phyloP scores from a whole-genome alignment of 148 eudicot genomes.

The Chenopodium berlandieri region DNA sequence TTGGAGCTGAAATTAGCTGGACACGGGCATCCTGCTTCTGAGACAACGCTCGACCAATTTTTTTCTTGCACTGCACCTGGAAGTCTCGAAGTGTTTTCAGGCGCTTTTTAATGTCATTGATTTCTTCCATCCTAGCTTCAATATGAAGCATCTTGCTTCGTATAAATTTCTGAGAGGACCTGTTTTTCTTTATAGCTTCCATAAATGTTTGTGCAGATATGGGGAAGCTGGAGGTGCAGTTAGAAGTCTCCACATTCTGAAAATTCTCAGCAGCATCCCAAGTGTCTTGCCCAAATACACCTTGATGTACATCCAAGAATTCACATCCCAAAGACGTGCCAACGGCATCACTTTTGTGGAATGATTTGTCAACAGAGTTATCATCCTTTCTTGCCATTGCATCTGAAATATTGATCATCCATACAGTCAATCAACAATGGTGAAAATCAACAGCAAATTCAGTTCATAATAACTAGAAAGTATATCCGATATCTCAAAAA shows the following conservation, averaged over 20 bases:
- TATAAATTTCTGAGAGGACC: slow-evolving; percentile 72
- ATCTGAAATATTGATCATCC: slow-evolving; percentile 11
- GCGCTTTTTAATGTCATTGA: slow-evolving; percentile 50
- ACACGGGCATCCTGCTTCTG: slow-evolving; percentile 74
- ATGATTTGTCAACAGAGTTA: slow-evolving; percentile 3
- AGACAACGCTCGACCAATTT: slow-evolving; percentile 53
- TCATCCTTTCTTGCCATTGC: slow-evolving; percentile 9
- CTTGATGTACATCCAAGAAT: slow-evolving; percentile 33
- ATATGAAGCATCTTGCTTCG: slow-evolving; percentile 62
- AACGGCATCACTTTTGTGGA: slow-evolving; percentile 37
- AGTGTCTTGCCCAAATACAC: slow-evolving; percentile 40
- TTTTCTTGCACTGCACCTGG: slow-evolving; percentile 60
- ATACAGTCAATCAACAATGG: not conserved
- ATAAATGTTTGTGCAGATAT: slow-evolving; percentile 60
- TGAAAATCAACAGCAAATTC: not conserved
- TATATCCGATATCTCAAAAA: not conserved
- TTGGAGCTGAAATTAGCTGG: slow-evolving; percentile 59
- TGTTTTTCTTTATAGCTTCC: slow-evolving; percentile 88
- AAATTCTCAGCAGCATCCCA: slow-evolving; percentile 15
- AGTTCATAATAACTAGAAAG: not conserved
- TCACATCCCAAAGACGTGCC: slow-evolving; percentile 42
- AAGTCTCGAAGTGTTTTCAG: slow-evolving; percentile 58
- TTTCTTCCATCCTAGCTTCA: slow-evolving; percentile 70
- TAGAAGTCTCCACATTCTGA: slow-evolving; percentile 17
- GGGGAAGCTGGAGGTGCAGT: slow-evolving; percentile 45